These are phyloP conservation scores for Ilex paraguariensis DNA, from an alignment of 305 asterid genomes.

Conservation along the genomic window DNA sequence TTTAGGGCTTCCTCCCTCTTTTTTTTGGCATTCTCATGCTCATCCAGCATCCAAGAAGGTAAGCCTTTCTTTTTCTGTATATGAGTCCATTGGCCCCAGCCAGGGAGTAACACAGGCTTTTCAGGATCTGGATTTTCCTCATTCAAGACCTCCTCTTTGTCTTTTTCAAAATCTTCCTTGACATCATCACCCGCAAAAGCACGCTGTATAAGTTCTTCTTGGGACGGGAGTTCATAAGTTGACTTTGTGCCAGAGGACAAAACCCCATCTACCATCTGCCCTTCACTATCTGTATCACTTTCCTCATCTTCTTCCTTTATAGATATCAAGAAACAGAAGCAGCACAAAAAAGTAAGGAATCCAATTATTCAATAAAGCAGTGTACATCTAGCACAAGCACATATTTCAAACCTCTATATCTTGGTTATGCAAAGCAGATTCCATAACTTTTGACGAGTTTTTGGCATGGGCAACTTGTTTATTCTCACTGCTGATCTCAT, in stretches of 20 bases:
- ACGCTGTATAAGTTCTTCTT: conserved; percentile 80
- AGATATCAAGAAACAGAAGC: neutral
- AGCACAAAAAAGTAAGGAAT: neutral
- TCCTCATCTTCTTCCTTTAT: conserved; percentile 41
- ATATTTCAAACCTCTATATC: conserved; percentile 46
- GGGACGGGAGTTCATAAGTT: conserved; percentile 75
- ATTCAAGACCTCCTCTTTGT: conserved; percentile 62
- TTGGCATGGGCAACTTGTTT: conserved; percentile 7
- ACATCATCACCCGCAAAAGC: conserved; percentile 98
- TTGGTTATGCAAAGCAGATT: conserved; percentile 20
- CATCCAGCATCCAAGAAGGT: conserved; percentile 83
- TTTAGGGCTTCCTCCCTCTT: conserved; percentile 76
- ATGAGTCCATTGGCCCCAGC: conserved; percentile 98
- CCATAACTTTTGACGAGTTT: conserved; percentile 17
- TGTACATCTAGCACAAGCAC: conserved; percentile 8
- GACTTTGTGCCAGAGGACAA: conserved; percentile 61
- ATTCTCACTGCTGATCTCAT: conserved; percentile 25
- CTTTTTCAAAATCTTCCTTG: conserved; percentile 77
- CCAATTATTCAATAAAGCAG: conserved; percentile 4
- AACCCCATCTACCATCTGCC: conserved; percentile 89
- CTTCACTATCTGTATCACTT: conserved; percentile 68
- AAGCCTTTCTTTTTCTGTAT: conserved; percentile 78
- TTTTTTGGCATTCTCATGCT: conserved; percentile 70
- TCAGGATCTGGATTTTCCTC: conserved; percentile 94
- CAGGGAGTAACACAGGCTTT: conserved; percentile 72